These are phyloP conservation scores for Coemansia sp. DNA, from an alignment of 192 early-diverging fungal genomes.

Conservation along the genomic window DNA sequence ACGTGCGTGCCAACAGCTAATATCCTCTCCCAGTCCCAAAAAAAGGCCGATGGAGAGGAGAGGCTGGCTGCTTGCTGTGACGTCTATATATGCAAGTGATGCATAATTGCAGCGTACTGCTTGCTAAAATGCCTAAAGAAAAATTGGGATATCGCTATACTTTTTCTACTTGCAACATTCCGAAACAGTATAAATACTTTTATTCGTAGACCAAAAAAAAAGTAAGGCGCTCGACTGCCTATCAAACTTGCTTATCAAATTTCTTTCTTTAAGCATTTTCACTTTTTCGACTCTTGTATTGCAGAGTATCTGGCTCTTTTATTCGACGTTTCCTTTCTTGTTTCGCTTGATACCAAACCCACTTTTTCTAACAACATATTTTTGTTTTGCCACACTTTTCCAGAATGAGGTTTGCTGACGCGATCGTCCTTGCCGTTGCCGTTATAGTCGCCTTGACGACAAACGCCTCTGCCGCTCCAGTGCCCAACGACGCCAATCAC, in stretches of 20 bases:
- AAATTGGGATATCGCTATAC: neutral
- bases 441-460: constrained; percentile 12
- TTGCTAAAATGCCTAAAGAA: neutral
- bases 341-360: neutral
- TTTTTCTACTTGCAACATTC: neutral
- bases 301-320: neutral
- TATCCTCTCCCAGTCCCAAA: neutral
- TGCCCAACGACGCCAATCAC: constrained; percentile 1
- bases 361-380: neutral
- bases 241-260: neutral
- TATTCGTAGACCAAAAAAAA: neutral
- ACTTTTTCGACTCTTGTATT: neutral
- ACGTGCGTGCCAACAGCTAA: neutral
- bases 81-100: neutral
- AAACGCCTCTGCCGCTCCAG: constrained; percentile 20
- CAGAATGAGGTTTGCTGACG: constrained; percentile 30
- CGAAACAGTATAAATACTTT: constrained; percentile 1
- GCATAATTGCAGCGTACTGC: constrained; percentile 9
- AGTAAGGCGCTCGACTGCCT: neutral
- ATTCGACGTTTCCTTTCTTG: neutral
- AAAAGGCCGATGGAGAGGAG: neutral
- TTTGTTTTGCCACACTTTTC: neutral
- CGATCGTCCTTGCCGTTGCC: constrained; percentile 20
- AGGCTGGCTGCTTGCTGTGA: neutral
- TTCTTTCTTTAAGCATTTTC: neutral